phyloP scores from a whole-genome alignment of 306 rosid genomes.

The Boehmeria nivea region DNA sequence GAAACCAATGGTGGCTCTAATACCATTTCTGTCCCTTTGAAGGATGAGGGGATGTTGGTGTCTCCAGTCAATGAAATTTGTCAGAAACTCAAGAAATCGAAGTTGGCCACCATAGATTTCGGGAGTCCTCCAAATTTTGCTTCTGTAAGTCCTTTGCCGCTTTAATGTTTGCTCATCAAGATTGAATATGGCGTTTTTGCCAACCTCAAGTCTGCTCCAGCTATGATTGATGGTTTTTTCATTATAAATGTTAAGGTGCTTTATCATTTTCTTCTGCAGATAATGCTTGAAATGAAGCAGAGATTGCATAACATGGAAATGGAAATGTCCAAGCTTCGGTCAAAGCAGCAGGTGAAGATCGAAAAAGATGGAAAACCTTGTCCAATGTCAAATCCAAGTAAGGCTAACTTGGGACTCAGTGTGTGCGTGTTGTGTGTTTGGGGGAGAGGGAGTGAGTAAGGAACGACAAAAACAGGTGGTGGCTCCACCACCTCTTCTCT shows the following conservation, averaged over 20 bases:
- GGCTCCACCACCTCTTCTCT: too few species aligned
- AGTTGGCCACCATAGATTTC: constrained; percentile 9
- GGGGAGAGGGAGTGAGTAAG: too few species aligned
- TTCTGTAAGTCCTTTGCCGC: constrained; percentile 5
- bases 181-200: too few species aligned
- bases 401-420: too few species aligned
- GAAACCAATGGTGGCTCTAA: background rate
- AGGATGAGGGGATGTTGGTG: constrained; percentile 5
- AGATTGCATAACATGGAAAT: constrained; percentile 20
- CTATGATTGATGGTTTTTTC: too few species aligned
- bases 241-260: background rate
- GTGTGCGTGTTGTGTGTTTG: too few species aligned
- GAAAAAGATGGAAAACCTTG: constrained; percentile 12
- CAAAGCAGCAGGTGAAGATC: constrained; percentile 9
- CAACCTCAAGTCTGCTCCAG: too few species aligned
- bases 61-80: constrained; percentile 3
- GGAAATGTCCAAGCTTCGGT: constrained; percentile 22
- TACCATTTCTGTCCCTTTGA: too few species aligned
- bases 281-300: constrained; percentile 23
- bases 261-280: constrained; percentile 7
- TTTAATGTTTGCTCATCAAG: too few species aligned
- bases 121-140: constrained; percentile 1
- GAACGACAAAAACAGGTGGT: too few species aligned
- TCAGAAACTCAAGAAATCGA: constrained; percentile 13
- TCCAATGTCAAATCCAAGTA: constrained; percentile 14